Evolutionary conservation across 2,329 filamentous ascomycete species (phyloP).

Genomic region (Chaetomium sp.): DNA sequence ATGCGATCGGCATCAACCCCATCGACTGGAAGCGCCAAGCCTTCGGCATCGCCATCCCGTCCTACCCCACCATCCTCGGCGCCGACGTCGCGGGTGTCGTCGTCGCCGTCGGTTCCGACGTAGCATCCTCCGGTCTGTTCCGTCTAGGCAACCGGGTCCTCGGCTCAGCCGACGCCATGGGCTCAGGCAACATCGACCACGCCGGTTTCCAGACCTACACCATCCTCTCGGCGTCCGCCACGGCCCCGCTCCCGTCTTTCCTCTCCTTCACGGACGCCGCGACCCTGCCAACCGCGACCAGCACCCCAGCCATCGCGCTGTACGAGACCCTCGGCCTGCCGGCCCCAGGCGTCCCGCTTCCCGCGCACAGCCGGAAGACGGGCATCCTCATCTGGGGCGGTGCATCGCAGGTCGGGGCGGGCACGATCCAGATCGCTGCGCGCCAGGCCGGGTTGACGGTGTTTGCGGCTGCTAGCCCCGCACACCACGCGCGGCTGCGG

Average conservation of each 20-base stretch:
- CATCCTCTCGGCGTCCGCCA: background rate
- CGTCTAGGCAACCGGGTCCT: conserved; percentile 4
- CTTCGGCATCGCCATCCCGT: conserved; percentile 22
- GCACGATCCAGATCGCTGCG: conserved; percentile 30
- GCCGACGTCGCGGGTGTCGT: conserved; percentile 29
- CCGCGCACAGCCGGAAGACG: background rate
- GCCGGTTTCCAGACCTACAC: conserved; percentile 9
- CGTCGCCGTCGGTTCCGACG: conserved; percentile 26
- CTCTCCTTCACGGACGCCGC: background rate
- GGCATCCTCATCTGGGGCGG: conserved; percentile 33
- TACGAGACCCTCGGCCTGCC: conserved; percentile 5
- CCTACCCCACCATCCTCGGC: conserved; percentile 30
- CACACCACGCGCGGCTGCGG: conserved; percentile 7
- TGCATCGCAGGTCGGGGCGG: conserved; percentile 29
- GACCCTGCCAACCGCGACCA: background rate
- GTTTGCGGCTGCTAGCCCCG: conserved; percentile 6
- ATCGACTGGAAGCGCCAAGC: conserved; percentile 30
- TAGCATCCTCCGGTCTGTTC: conserved; percentile 12
- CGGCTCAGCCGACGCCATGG: background rate
- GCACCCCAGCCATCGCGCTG: conserved; percentile 1
- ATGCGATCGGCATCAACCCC: conserved; percentile 29
- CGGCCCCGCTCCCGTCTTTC: background rate
- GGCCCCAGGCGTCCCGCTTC: background rate
- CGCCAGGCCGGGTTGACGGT: conserved; percentile 23
- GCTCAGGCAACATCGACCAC: background rate